Percentiles rank a stretch among this genome's conserved stretches.
phyloP scores from a whole-genome alignment of 2,329 filamentous ascomycete genomes.

The Biscogniauxia mediterranea region DNA sequence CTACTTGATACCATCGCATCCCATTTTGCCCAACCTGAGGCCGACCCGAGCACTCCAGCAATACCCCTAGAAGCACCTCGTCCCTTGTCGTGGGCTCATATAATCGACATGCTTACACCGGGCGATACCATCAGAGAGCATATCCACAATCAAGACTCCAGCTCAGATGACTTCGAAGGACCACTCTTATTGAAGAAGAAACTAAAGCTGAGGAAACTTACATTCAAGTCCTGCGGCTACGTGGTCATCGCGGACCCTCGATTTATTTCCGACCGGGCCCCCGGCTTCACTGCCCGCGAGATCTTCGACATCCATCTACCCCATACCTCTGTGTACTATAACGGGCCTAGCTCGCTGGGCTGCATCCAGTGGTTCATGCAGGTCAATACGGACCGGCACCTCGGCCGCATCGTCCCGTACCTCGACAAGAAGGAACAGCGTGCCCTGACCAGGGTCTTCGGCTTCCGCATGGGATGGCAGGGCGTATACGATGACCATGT shows the following conservation, averaged over 20 bases:
- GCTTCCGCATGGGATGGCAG: slow-evolving; percentile 39
- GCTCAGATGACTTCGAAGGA: neutral
- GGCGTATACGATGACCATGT: slow-evolving; percentile 32
- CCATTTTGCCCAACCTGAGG: neutral
- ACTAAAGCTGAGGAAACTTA: slow-evolving; percentile 38
- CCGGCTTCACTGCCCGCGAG: slow-evolving; percentile 8
- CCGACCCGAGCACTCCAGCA: neutral
- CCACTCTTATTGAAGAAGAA: slow-evolving; percentile 6
- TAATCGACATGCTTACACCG: slow-evolving; percentile 44
- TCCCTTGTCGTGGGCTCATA: slow-evolving; percentile 40
- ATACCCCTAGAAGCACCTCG: slow-evolving; percentile 22
- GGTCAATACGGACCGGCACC: slow-evolving; percentile 34
- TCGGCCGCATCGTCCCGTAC: slow-evolving; percentile 35
- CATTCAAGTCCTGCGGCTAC: slow-evolving; percentile 63
- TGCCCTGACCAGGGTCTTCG: slow-evolving; percentile 32
- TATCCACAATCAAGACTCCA: slow-evolving; percentile 1
- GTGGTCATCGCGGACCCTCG: slow-evolving; percentile 39
- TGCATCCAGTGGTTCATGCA: slow-evolving; percentile 34
- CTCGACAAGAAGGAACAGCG: slow-evolving; percentile 30
- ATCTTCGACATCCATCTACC: slow-evolving; percentile 7
- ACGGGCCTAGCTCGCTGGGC: neutral
- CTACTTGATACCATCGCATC: neutral
- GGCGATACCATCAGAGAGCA: slow-evolving; percentile 32
- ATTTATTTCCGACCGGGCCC: slow-evolving; percentile 28
- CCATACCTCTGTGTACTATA: slow-evolving; percentile 6